Base-by-base conservation (phyloP, 139 green algal species). In the Chlamydomonas sphaeroides region DNA sequence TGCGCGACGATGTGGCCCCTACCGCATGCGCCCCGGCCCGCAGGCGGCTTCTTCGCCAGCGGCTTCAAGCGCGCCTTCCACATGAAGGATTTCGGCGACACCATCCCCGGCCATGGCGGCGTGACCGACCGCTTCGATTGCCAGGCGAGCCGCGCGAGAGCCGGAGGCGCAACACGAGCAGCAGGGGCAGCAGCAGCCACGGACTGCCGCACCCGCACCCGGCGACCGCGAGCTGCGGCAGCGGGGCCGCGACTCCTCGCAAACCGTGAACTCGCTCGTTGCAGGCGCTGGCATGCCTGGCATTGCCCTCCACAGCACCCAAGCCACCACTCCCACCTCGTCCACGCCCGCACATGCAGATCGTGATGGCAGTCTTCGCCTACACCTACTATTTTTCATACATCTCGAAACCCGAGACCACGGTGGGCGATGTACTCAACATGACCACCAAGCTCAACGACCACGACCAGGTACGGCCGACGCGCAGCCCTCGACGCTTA, bases 11-110 rank as follows among this genome's bases (percentile, higher is more conserved):
- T n/a, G n/a, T n/a, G n/a, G n/a, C n/a, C n/a, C n/a, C n/a, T n/a
- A n/a, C n/a, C n/a, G n/a, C n/a, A n/a, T n/a, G n/a, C n/a, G n/a
- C n/a, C 6, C 35, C 38, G 28, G 7, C 35, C 14, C 59, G 61
- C 90, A 94, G 89, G 94, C 51, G 97, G 97, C 26, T 99, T 99
- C 84, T 99, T 99, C 77, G 97, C 96, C 10, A 96, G 89, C 39
- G 97, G 97, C 26, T 99, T 99, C 91, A 99, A 99, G 93, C 94
- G 97, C 23, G 96, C 96, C 32, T 98, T 99, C 87, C 96, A 98
- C 72, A 96, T 99, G 85, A 98, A 99, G 89, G 97, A 99, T 86
- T 99, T 99, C 92, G 96, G 96, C 1, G 93, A 98, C 83, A 96
- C 88, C 61, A 99, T 99, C 71, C 97, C 97, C 17, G 97, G 97